Evolutionary conservation across 768 basidiomycete species (phyloP).

Genomic region (Suillus paluster): DNA sequence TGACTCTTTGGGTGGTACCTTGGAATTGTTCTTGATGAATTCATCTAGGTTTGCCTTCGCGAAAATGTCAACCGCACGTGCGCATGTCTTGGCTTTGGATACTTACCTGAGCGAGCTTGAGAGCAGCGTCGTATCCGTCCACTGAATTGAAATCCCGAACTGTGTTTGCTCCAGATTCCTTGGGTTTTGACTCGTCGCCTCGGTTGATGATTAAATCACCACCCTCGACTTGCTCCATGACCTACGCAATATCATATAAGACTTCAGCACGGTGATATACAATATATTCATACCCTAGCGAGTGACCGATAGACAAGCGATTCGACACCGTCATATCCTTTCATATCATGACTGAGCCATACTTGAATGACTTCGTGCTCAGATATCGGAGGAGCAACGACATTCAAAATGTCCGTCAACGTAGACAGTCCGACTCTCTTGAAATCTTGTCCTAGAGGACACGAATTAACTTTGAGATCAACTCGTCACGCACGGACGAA

Average conservation of each 20-base stretch:
- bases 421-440: constrained; percentile 87
- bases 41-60: constrained; percentile 77
- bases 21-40: constrained; percentile 66
- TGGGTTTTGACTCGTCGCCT: constrained; percentile 77
- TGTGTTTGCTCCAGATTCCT: constrained; percentile 48
- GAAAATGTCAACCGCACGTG: constrained; percentile 5
- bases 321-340: constrained; percentile 95
- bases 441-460: constrained; percentile 78
- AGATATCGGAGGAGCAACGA: constrained; percentile 96
- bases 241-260: constrained; percentile 48
- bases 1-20: constrained; percentile 30
- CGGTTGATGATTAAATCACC: constrained; percentile 89
- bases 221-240: constrained; percentile 94
- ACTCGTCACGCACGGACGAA: constrained; percentile 39
- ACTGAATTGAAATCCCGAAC: constrained; percentile 79
- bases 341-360: constrained; percentile 96
- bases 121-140: constrained; percentile 82
- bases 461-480: constrained; percentile 11
- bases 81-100: not conserved
- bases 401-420: constrained; percentile 90
- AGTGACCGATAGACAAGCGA: constrained; percentile 90
- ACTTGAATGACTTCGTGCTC: constrained; percentile 98
- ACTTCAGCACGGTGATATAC: constrained; percentile 10
- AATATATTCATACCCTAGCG: constrained; percentile 67
- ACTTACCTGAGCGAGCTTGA: constrained; percentile 81